Conservation (phyloP, 768 basidiomycete genomes). For the Auriculariales sp. region DNA sequence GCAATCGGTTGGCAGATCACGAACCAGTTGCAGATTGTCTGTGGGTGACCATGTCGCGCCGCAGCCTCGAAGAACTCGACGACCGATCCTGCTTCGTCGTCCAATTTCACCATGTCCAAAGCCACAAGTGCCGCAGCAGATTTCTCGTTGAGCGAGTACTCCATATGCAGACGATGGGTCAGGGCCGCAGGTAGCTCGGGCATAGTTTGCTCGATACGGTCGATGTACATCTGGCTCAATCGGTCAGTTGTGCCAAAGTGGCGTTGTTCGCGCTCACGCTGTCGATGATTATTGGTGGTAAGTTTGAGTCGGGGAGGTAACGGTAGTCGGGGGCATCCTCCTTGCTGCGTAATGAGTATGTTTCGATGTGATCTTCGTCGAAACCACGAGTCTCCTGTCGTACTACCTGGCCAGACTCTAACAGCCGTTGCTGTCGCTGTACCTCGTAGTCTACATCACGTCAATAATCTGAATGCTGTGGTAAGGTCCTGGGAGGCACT, state of each 20-base stretch:
- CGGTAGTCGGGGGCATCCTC: conserved; percentile 93
- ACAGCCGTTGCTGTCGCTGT: conserved; percentile 54
- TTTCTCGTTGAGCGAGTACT: conserved; percentile 37
- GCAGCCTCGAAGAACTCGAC: conserved; percentile 76
- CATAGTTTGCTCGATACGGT: conserved; percentile 32
- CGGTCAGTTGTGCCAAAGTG: background rate
- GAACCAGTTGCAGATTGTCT: conserved; percentile 74
- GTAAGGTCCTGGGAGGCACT: conserved; percentile 11
- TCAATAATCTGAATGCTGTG: background rate
- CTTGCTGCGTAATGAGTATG: conserved; percentile 73
- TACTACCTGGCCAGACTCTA: conserved; percentile 30
- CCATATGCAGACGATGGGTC: conserved; percentile 33
- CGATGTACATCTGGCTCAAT: conserved; percentile 41
- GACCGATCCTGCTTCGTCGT: conserved; percentile 29
- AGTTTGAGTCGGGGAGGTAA: conserved; percentile 95
- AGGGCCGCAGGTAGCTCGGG: conserved; percentile 67
- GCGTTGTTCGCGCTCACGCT: conserved; percentile 21
- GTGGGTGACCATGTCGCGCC: conserved; percentile 40
- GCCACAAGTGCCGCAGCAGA: conserved; percentile 66
- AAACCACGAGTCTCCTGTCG: conserved; percentile 85
- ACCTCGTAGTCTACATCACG: conserved; percentile 53
- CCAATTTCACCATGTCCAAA: conserved; percentile 48
- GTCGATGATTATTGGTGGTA: conserved; percentile 55
- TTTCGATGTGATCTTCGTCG: conserved; percentile 67
- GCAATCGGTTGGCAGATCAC: conserved; percentile 9